A percentile compares a stretch with the other conserved stretches of the same genome.
Evolutionary conservation across 768 basidiomycete species (phyloP).

Genomic region (Leccinum longicurvipes): DNA sequence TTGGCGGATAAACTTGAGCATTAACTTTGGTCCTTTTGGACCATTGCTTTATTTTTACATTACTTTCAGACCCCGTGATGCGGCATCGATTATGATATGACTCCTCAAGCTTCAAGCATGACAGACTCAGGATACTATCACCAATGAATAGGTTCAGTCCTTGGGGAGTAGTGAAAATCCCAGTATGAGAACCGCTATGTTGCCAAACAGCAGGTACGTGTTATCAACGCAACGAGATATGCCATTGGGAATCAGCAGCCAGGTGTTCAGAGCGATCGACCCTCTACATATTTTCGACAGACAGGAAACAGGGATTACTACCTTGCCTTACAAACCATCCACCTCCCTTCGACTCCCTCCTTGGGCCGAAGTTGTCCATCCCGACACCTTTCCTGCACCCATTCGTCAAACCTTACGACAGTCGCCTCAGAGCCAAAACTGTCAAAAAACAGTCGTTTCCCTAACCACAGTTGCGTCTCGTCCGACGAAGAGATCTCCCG

Average conservation of each 20-base stretch:
- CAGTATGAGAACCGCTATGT: background rate
- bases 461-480: conserved; percentile 46
- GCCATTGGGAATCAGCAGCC: background rate
- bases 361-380: conserved; percentile 52
- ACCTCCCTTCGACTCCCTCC: conserved; percentile 55
- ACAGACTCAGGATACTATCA: too few species aligned
- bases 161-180: background rate
- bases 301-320: conserved; percentile 13
- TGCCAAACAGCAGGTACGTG: too few species aligned
- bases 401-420: conserved; percentile 42
- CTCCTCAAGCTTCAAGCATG: too few species aligned
- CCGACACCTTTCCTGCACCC: conserved; percentile 44
- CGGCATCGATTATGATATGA: too few species aligned
- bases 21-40: too few species aligned
- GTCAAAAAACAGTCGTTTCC: conserved; percentile 45
- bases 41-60: too few species aligned
- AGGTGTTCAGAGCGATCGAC: background rate
- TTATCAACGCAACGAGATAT: background rate
- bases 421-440: conserved; percentile 30
- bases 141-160: too few species aligned
- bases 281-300: background rate
- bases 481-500: conserved; percentile 48
- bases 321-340: conserved; percentile 57
- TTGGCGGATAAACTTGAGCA: too few species aligned
- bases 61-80: too few species aligned